These are phyloP conservation scores for Saccharomycopsis selenospora DNA, from an alignment of 805 yeast species.

Conservation along the genomic window DNA sequence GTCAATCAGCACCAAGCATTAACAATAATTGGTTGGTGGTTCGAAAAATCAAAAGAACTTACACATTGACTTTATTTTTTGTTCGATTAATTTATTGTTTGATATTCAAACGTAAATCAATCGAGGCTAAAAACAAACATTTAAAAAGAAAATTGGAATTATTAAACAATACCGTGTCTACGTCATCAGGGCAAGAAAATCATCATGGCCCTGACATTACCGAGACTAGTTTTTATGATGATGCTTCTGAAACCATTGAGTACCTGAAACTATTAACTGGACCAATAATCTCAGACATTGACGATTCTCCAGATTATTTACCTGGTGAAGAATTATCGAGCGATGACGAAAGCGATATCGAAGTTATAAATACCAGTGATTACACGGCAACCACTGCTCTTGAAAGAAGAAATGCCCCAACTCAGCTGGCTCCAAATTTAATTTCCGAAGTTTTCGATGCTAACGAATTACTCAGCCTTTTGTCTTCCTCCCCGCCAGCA, in stretches of 20 bases:
- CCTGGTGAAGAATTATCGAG: conserved; percentile 18
- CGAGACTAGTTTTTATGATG: conserved; percentile 22
- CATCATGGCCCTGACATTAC: conserved; percentile 26
- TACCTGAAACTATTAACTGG: conserved; percentile 28
- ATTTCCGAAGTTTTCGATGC: conserved; percentile 19
- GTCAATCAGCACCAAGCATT: not conserved
- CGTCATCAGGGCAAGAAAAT: conserved; percentile 20
- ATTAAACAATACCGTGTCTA: conserved; percentile 16
- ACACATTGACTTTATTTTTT: not conserved
- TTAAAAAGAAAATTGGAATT: conserved; percentile 12
- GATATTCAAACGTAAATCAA: conserved; percentile 6
- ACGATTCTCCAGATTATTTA: conserved; percentile 30
- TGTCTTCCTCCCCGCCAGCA: not conserved
- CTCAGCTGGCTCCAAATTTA: conserved; percentile 5
- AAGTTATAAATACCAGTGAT: not conserved
- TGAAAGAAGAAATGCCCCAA: not conserved
- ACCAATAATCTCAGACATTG: conserved; percentile 32
- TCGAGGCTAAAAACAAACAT: conserved; percentile 13
- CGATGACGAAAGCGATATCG: conserved; percentile 9
- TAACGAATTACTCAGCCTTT: conserved; percentile 7
- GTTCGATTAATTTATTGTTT: not conserved
- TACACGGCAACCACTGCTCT: not conserved
- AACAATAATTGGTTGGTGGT: conserved; percentile 5
- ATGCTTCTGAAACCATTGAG: conserved; percentile 20
- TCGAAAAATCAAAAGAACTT: not conserved